These are phyloP conservation scores for Pseudofabraea citricarpa DNA, from an alignment of 2,329 filamentous ascomycete genomes.

Conservation along the genomic window DNA sequence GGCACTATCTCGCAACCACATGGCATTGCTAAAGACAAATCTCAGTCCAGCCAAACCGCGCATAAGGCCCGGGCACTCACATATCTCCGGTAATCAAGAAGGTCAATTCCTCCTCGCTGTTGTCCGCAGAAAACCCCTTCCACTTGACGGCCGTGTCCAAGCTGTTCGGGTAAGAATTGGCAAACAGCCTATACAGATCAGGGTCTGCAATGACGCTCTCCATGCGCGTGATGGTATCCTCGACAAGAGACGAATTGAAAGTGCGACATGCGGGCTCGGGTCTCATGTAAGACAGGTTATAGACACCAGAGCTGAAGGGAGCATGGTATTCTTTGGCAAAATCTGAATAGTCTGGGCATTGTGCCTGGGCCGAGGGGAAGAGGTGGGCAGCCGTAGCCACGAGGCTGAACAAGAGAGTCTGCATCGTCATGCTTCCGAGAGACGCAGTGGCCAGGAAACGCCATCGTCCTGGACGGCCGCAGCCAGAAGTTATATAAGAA, in stretches of 20 bases:
- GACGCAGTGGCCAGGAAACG: neutral
- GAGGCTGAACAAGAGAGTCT: conserved; percentile 1
- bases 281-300: conserved; percentile 75
- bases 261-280: conserved; percentile 74
- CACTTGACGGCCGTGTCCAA: conserved; percentile 69
- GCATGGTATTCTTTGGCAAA: conserved; percentile 57
- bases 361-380: conserved; percentile 6
- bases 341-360: conserved; percentile 60
- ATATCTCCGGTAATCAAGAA: conserved; percentile 56
- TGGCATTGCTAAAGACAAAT: conserved; percentile 79
- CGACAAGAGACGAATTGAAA: conserved; percentile 72
- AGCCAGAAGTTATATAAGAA: neutral
- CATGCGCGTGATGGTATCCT: conserved; percentile 69
- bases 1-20: conserved; percentile 83
- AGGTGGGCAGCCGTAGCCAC: conserved; percentile 3
- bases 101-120: conserved; percentile 57
- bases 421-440: conserved; percentile 13
- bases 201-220: conserved; percentile 68
- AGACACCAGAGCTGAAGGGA: conserved; percentile 72
- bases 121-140: conserved; percentile 55
- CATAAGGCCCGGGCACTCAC: neutral
- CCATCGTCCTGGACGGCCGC: too few species aligned
- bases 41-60: conserved; percentile 40
- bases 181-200: conserved; percentile 66
- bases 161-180: conserved; percentile 71